Base-by-base conservation (phyloP, 2,329 filamentous ascomycete genomes). In the Ceratocystis colombiana region DNA sequence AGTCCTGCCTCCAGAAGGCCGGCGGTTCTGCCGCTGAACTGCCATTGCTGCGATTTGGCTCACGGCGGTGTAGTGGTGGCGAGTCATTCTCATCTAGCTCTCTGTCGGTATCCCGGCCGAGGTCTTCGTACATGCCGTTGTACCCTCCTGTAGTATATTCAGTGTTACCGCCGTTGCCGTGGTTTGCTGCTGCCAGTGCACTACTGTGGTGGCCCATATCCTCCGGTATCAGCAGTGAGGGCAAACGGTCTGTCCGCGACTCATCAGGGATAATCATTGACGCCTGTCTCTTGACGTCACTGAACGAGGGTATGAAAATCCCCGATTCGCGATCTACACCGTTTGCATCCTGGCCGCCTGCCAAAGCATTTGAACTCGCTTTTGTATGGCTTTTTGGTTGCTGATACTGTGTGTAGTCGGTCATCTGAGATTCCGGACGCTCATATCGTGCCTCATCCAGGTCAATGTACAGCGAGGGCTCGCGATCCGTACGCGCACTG, bases 181-280 rank as follows among this genome's bases (percentile, higher is more conserved):
- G 53, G n/a, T 55, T 55, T 20, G 17, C 53, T 59, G 57, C 53
- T 57, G 62, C 28, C 30, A 33, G 6, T 10, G 46, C 61, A 17
- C 5, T 46, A 12, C 30, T n/a, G 30, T 63, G 61, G 4, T 68
- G 66, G 15, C 65, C 66, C 66, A 68, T 68, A 20, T 68, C 64
- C 10, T 65, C 66, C 28, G 66, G 66, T 10, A 68, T 68, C 59
- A 68, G 55, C 15, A 68, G 30, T 48, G 62, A 65, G 30, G 66
- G 66, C 50, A 63, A 48, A 1, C 66, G 63, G n/a, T 68, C 66
- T 20, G 66, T 68, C 7, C 66, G 63, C 22, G 66, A 55, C n/a
- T 68, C 66, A 22, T 68, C 64, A 1, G 66, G 66, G n/a, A 68
- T 68, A 15, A 68, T 57, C 66, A 68, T 68, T 10, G 63, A 65